Base-by-base conservation (phyloP, 495 filamentous ascomycete genomes). In the Immersiella caudata region DNA sequence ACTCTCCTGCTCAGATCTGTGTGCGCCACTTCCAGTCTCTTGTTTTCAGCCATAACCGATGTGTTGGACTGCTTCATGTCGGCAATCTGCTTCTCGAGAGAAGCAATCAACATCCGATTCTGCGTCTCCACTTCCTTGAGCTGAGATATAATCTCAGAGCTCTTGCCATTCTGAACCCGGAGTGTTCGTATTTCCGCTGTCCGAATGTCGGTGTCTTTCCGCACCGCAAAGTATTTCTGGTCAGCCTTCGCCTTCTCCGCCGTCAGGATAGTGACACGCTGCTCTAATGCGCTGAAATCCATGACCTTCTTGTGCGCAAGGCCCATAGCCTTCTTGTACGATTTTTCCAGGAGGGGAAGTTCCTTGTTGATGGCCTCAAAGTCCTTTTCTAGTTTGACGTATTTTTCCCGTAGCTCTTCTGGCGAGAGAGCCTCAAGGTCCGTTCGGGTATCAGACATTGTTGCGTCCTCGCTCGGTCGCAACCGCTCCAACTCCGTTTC, bases 191-290 rank as follows among this genome's bases (percentile, higher is more conserved):
- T 89, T 78, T 97, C 93, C 49, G 84, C 80, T 20, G 90, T 88
- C 62, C 92, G 84, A 21, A 89, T 87, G 71, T 98, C 95, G 74
- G 93, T 96, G 69, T 91, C 88, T 75, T 97, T 97, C 83, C 97
- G 94, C 16, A 93, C 92, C 5, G 89, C 89, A 73, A 97, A 98
- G 75, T 96, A 99, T 78, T 98, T 98, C 76, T 97, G 94, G 72
- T 98, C 94, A 0, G 96, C 96, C 74, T 97, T 98, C 36, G 88
- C 86, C 78, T 98, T 99, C 77, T 99, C 95, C 0, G 93, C 93
- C 2, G 83, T 85, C 11, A 95, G 80, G 6, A 90, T 80, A 26
- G 86, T 83, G 49, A 96, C 81, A 68, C 89, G 89, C 56, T 97
- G 94, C 79, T 98, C 95, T 70, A 91, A 78, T 2, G 85, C 86